phyloP scores from a whole-genome alignment of 1,284 basidiomycete species.

The Cutaneotrichosporon spelunceum region DNA sequence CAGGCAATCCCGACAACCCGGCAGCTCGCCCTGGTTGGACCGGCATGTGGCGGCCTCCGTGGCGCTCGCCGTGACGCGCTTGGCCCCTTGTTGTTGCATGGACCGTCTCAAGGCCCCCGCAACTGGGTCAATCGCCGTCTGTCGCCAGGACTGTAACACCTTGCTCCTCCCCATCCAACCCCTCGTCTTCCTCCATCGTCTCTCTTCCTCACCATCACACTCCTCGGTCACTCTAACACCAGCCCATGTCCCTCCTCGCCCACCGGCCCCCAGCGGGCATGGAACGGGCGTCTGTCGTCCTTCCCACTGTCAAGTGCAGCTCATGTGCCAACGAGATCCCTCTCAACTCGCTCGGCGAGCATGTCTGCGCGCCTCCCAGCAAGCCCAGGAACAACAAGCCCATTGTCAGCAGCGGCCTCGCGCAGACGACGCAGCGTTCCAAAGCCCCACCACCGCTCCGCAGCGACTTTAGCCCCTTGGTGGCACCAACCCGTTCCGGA shows the following conservation, averaged over 20 bases:
- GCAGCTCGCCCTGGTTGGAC: neutral
- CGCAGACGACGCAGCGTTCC: neutral
- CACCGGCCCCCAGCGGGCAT: constrained; percentile 15
- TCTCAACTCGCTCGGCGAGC: constrained; percentile 66
- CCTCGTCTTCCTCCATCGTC: neutral
- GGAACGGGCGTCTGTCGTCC: constrained; percentile 65
- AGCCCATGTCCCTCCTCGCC: constrained; percentile 23
- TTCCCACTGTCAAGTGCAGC: constrained; percentile 79
- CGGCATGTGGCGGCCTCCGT: neutral
- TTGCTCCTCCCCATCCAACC: neutral
- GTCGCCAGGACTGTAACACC: neutral
- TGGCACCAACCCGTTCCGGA: neutral
- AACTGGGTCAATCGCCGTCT: neutral
- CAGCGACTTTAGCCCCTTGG: neutral
- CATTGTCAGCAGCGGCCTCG: neutral
- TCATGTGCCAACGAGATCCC: constrained; percentile 67
- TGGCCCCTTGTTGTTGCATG: neutral
- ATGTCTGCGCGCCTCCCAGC: constrained; percentile 57
- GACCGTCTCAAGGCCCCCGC: neutral
- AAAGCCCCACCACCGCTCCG: neutral
- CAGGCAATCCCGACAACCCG: neutral
- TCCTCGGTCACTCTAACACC: constrained; percentile 1
- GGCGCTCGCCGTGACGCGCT: neutral
- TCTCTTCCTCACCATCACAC: neutral
- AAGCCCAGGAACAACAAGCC: neutral